phyloP scores from a whole-genome alignment of 805 yeast species.

The Pichia sporocuriosa region DNA sequence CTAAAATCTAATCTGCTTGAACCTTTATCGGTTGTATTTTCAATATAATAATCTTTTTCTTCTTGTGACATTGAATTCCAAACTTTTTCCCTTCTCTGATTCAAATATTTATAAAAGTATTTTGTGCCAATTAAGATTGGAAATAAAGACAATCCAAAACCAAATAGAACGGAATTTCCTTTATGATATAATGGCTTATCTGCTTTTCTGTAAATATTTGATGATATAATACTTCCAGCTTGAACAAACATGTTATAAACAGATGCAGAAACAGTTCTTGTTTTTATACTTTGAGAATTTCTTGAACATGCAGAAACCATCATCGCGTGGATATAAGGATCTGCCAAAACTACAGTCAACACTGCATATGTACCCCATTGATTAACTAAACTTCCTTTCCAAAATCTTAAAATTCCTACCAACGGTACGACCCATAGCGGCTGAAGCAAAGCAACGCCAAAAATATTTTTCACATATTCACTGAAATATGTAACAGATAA shows the following conservation, averaged over 20 bases:
- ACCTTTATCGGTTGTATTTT: slow-evolving; percentile 45
- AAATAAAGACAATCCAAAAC: slow-evolving; percentile 26
- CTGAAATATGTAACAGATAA: slow-evolving; percentile 32
- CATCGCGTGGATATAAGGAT: slow-evolving; percentile 48
- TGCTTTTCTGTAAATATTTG: slow-evolving; percentile 48
- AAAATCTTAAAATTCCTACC: slow-evolving; percentile 23
- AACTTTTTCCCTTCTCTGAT: slow-evolving; percentile 34
- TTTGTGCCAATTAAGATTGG: slow-evolving; percentile 28
- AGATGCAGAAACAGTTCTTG: slow-evolving; percentile 57
- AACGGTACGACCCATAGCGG: slow-evolving; percentile 25
- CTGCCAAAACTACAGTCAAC: slow-evolving; percentile 29
- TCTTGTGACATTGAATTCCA: slow-evolving; percentile 49
- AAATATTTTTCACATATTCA: slow-evolving; percentile 29
- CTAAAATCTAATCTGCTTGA: slow-evolving; percentile 48
- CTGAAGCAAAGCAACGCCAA: slow-evolving; percentile 18
- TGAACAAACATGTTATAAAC: slow-evolving; percentile 61
- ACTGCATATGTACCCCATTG: slow-evolving; percentile 24
- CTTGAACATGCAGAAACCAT: slow-evolving; percentile 55
- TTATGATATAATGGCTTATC: slow-evolving; percentile 55
- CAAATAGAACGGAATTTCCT: slow-evolving; percentile 45
- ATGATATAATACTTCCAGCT: slow-evolving; percentile 44
- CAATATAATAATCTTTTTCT: slow-evolving; percentile 43
- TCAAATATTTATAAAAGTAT: slow-evolving; percentile 36
- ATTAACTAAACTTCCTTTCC: slow-evolving; percentile 23
- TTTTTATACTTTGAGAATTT: slow-evolving; percentile 56